Evolutionary conservation across 306 rosid species (phyloP), one percentile per base, ranked within the genome.

Genomic region (Glycine soja): DNA sequence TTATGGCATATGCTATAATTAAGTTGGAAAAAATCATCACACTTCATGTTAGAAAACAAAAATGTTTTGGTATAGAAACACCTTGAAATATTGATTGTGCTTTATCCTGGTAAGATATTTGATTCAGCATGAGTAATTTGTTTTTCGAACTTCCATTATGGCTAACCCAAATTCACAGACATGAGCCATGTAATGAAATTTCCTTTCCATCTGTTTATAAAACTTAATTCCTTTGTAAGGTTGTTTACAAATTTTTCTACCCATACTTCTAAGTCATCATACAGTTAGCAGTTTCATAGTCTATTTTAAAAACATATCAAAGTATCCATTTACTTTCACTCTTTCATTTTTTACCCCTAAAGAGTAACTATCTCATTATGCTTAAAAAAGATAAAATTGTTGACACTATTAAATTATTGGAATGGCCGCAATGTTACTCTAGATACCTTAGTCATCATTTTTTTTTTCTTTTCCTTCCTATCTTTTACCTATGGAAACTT

Each of bases 261-360:
- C 2, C 34, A 45, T 30, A 19, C 70, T 77, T 77, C 59, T 46
- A 13, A 62, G 54, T 19, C 75, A 45, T 72, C 79, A 54, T 43
- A 52, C 3, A 14, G 1, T 46, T 52, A 50, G 47, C 56, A 68
- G 43, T 38, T 38, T 38, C 6, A 38, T 38, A 38, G 43, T 4
- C 7, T 47, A 16, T 70, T 45, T 64, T 77, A 40, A 76, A 76
- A 70, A 52, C 53, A 62, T 48, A 10, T 59, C 42, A 5, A 76
- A 58, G 40, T 59, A 59, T 38, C 11, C 11, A 30, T 70, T 10
- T 42, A 24, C 48, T 54, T 30, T 70, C 38, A 65, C 48, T 13
- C 3, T 50, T 64, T 36, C 42, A 50, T 24, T 4, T 40, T 78
- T 54, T 54, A 53, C 45, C 6, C 45, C 45, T 65, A 4, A 78